Conservation (phyloP, 2,329 filamentous ascomycete genomes). For the Diaporthe longicolla region DNA sequence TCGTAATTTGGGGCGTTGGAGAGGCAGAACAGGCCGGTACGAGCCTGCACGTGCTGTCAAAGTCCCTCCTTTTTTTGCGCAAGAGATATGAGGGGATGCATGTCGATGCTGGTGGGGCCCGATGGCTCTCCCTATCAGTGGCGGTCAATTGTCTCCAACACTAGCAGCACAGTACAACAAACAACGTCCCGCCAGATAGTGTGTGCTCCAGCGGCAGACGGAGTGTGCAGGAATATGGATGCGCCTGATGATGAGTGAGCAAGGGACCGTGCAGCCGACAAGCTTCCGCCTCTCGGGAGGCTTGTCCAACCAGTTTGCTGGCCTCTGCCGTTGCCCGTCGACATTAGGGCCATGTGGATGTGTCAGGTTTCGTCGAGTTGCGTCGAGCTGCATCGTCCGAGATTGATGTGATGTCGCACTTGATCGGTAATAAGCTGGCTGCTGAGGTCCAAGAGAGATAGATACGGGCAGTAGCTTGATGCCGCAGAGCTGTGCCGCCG, state of each 20-base stretch:
- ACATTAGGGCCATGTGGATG: constrained; percentile 12
- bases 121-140: background rate
- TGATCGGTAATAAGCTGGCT: background rate
- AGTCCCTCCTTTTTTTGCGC: background rate
- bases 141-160: constrained; percentile 20
- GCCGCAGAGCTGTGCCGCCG: background rate
- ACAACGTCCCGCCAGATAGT: background rate
- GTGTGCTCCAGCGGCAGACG: background rate
- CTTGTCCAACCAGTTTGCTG: constrained; percentile 19
- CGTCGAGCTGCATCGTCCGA: background rate
- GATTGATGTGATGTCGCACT: background rate
- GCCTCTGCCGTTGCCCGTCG: constrained; percentile 4
- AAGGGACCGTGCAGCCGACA: constrained; percentile 20
- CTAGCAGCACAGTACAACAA: background rate
- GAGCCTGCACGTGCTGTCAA: constrained; percentile 21
- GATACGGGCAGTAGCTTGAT: background rate
- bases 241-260: constrained; percentile 6
- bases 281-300: constrained; percentile 28
- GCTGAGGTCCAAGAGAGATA: too few species aligned
- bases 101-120: constrained; percentile 11
- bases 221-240: background rate
- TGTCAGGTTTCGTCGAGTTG: background rate
- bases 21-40: background rate
- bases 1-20: background rate
- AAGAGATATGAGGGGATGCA: background rate